These are phyloP conservation scores for Aegle marmelos DNA, from an alignment of 345 rosid genomes.

Conservation along the genomic window DNA sequence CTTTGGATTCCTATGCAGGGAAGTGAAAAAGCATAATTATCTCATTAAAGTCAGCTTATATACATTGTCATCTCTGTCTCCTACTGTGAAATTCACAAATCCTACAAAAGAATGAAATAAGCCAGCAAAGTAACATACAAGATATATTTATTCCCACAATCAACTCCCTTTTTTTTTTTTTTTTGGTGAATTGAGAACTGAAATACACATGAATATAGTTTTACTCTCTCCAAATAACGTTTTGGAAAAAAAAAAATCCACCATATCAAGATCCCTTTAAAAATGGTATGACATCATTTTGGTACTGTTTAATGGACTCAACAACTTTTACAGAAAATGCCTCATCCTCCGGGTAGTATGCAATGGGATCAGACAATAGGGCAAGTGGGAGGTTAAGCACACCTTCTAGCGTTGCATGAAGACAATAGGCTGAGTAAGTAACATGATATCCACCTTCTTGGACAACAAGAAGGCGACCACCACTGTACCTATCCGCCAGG, in stretches of 20 bases:
- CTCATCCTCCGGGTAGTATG: slow-evolving; percentile 78
- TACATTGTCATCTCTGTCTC: background rate
- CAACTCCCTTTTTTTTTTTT: background rate
- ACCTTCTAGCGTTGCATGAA: slow-evolving; percentile 88
- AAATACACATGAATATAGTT: background rate
- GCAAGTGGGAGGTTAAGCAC: slow-evolving; percentile 55
- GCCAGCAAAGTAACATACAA: background rate
- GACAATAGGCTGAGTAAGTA: slow-evolving; percentile 86
- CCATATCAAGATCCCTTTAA: slow-evolving; percentile 35
- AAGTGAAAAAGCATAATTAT: background rate
- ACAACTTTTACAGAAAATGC: slow-evolving; percentile 48
- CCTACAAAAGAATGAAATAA: background rate
- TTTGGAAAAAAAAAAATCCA: background rate
- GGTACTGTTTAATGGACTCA: slow-evolving; percentile 47
- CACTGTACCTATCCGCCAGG: slow-evolving; percentile 48
- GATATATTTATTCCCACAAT: background rate
- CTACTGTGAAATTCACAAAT: background rate
- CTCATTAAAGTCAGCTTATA: background rate
- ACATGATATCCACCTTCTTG: slow-evolving; percentile 94
- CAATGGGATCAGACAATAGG: slow-evolving; percentile 56
- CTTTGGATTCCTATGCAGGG: background rate
- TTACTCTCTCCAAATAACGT: background rate
- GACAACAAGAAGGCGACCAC: slow-evolving; percentile 70
- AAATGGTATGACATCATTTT: slow-evolving; percentile 41
- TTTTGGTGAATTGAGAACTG: background rate